Evolutionary conservation across 2,329 filamentous ascomycete genomes (phyloP), one percentile per base, ranked within the genome.

Genomic region (Penicillium sp.): DNA sequence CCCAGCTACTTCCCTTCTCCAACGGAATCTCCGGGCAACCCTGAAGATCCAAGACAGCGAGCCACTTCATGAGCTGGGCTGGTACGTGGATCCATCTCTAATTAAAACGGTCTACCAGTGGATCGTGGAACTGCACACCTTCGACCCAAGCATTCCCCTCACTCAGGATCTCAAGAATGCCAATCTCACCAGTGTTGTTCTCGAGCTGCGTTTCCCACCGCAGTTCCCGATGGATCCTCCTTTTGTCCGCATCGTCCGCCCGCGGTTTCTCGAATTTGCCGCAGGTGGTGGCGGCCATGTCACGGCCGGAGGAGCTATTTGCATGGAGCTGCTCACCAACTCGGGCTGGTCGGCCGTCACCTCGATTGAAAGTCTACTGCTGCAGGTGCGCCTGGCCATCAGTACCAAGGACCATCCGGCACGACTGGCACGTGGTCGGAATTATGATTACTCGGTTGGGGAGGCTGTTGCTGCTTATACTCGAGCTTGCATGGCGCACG

Each of bases 121-220:
- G 93, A 92, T 96, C 61, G 88, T 96, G 6, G 91, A 97, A 75
- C 81, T 97, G 1, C 93, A 97, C 75, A 91, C 89, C 47, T 96
- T 97, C 70, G 89, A 92, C 26, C 66, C 79, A 0, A 74, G 79
- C 1, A 82, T 95, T 0, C 91, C 90, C 0, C 81, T 97, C 0
- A 88, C 90, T 0, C 73, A 84, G 57, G 93, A 97, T 72, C 92
- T 97, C 87, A 87, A 88, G 73, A 70, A 74, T 2, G 82, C 80
- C 0, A 82, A 81, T 0, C 68, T 90, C 60, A 85, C 82, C 24
- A 93, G 91, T 71, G 81, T 97, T 42, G 88, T 96, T 0, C 77
- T 96, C 12, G 93, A 97, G 76, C 80, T 97, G 45, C 90, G 92
- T 2, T 97, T 96, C 70, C 88, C 91, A 2, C 83, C 86, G 15